phyloP scores from a whole-genome alignment of 2,329 filamentous ascomycete genomes.

The Aspergillus luchuensis region DNA sequence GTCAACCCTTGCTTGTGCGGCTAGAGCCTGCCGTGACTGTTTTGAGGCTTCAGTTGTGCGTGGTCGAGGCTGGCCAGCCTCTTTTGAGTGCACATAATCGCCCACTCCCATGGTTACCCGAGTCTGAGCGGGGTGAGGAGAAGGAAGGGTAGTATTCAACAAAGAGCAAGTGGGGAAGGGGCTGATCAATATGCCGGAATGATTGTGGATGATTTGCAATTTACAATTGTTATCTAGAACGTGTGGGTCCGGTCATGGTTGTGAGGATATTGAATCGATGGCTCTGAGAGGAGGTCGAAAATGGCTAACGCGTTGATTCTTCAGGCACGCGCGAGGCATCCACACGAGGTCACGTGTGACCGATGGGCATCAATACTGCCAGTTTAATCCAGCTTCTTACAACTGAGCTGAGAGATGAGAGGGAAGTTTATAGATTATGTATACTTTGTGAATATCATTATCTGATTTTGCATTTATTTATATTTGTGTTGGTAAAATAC shows the following conservation, averaged over 20 bases:
- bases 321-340: conserved; percentile 29
- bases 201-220: neutral
- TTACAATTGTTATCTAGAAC: neutral
- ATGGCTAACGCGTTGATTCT: conserved; percentile 14
- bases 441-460: neutral
- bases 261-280: neutral
- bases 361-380: neutral
- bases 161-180: neutral
- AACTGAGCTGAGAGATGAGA: neutral
- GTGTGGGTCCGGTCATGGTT: conserved; percentile 7
- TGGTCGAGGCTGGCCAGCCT: conserved; percentile 34
- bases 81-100: conserved; percentile 45
- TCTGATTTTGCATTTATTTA: neutral
- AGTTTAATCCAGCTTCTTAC: neutral
- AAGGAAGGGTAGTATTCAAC: neutral
- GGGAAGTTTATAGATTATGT: neutral
- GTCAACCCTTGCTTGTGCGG: conserved; percentile 39
- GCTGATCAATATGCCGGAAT: neutral
- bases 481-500: neutral
- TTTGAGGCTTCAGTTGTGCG: conserved; percentile 24
- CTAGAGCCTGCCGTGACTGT: conserved; percentile 35
- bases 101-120: conserved; percentile 41
- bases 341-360: conserved; percentile 36
- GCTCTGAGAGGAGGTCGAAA: conserved; percentile 4
- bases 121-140: conserved; percentile 3